A percentile compares a stretch with the other conserved stretches of the same genome.
Evolutionary conservation across 139 green algal species (phyloP).

Genomic region (Chlamydomonas schloesseri): DNA sequence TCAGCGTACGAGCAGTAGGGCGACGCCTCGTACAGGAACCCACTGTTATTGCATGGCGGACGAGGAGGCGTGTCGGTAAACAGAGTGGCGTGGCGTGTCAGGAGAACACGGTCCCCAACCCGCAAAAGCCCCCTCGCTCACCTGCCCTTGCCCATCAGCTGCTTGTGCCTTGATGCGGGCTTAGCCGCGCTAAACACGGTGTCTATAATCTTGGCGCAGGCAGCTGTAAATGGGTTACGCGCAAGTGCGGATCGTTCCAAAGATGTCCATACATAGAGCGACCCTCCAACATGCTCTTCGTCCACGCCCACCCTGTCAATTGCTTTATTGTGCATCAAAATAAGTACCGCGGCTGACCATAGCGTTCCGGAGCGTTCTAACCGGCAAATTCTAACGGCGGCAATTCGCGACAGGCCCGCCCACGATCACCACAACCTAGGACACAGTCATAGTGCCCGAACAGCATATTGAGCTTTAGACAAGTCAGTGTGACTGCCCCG

Average conservation of each 20-base stretch:
- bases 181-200: not conserved
- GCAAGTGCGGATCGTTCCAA: not conserved
- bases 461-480: no score
- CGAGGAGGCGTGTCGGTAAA: no score
- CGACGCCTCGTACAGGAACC: not conserved
- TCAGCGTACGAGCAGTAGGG: slow-evolving; percentile 62
- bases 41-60: not conserved
- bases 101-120: no score
- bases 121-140: no score
- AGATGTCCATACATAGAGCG: not conserved
- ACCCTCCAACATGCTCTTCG: not conserved
- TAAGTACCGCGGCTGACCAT: no score
- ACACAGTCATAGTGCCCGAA: no score
- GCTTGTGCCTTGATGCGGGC: not conserved
- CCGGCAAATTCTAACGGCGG: not conserved
- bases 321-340: not conserved
- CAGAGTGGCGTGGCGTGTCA: no score
- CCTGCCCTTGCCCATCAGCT: slow-evolving; percentile 22
- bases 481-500: not conserved
- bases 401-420: not conserved
- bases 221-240: not conserved
- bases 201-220: slow-evolving; percentile 14
- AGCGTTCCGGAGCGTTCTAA: no score
- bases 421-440: no score
- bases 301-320: not conserved